Evolutionary conservation across 306 rosid species (phyloP), one percentile per base, ranked within the genome.

Genomic region (Heteromeles arbutifolia): DNA sequence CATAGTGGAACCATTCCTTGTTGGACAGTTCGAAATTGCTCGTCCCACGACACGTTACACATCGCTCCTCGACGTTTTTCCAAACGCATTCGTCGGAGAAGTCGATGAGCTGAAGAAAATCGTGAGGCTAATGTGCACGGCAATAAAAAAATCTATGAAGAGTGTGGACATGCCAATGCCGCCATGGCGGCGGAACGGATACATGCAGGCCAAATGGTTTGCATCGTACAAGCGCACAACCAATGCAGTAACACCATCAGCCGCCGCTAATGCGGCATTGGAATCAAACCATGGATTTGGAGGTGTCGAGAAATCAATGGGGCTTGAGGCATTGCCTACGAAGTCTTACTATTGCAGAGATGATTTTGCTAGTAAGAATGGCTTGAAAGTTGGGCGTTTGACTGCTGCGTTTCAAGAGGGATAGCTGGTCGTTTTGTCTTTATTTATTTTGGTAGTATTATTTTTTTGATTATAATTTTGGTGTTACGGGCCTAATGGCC

Each of bases 111-210:
- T 90, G 32, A 89, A 92, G 79, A 67, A 57, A 65, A 80, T 92
- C 34, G 92, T 82, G 69, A 82, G 77, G 77, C 54, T 86, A 1
- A 89, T 92, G 93, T 82, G 96, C 87, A 83, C 25, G 3, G 96
- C 91, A 19, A 85, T 92, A 13, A 95, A 88, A 17, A 78, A 73
- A 14, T 92, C 97, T 2, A 83, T 95, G 96, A 90, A 87, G 59
- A 71, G 24, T 64, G 78, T 8, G 72, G 84, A 83, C 52, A 63
- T 95, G 81, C 85, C 80, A 0, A 54, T 85, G 21, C 91, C 99
- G 15, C 99, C 97, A 7, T 92, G 99, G 99, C 89, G 99, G 50
- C 89, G 90, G 86, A 82, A 84, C 3, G 79, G 74, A n/a, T 90
- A 90, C 84, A 83, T 92, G 92, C 87, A 82, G 56, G 84, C 85